Base-by-base conservation (phyloP, 2,329 filamentous ascomycete species). In the Scedosporium apiospermum region DNA sequence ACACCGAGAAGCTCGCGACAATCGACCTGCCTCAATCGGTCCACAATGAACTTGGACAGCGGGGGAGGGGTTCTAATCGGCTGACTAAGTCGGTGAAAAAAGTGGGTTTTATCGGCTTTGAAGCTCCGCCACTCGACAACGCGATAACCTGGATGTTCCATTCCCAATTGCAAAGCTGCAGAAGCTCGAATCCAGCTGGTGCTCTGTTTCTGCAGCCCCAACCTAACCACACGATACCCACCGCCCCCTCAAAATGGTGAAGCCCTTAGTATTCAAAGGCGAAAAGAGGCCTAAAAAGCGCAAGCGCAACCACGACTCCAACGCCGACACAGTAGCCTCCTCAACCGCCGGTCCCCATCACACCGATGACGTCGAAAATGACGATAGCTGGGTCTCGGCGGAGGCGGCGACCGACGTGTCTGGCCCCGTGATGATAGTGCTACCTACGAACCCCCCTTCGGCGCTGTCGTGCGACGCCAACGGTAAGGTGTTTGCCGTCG, bases 261-360 rank as follows among this genome's bases (percentile, higher is more conserved):
- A 96, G 74, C 88, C 93, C 58, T 84, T 99, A 64, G 82, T 86
- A 58, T 99, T 99, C 82, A 99, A 99, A 78, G 95, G 95, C 80
- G 95, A 99, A 78, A 97, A 96, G 76, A 95, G 95, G 78, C 78
- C 85, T 64, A 96, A 95, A 76, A 97, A 97, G 81, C 85, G 91
- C 74, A 97, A 96, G 82, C 86, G 90, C 68, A 76, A 82, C 58
- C 78, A 80, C 61, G 77, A 77, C 53, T 79, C 84, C 53, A 77
- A 80, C 64, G 75, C 78, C 30, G 72, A 74, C 12, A 72, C 60
- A 60, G 68, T 65, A 64, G 68, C 66, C 64, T 62, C 26, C 57
- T 46, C 63, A 57, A 65, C 65, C 61, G 63, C 34, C 44, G 10
- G 64, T 57, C 9, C 63, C 49, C 51, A 64, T 60, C 59, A 68